phyloP scores from a whole-genome alignment of 2,329 filamentous ascomycete species.

The Exophiala oligosperma region DNA sequence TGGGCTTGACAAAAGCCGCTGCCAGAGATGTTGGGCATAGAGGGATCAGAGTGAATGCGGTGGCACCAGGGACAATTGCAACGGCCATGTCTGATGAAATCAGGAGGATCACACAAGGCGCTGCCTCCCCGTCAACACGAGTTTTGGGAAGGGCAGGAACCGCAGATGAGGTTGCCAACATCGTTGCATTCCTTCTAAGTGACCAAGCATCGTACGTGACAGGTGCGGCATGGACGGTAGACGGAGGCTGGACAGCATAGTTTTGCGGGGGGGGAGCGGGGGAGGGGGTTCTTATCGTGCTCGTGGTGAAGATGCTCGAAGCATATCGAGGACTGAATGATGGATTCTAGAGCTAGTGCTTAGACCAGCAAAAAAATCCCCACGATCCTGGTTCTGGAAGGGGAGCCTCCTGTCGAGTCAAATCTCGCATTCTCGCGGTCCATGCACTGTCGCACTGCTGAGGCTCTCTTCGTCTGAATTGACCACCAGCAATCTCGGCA shows the following conservation, averaged over 20 bases:
- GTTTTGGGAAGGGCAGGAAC: constrained; percentile 34
- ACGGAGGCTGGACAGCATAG: constrained; percentile 45
- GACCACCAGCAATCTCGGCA: no score
- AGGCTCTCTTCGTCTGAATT: no score
- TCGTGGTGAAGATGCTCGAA: no score
- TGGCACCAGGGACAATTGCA: constrained; percentile 7
- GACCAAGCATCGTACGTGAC: constrained; percentile 49
- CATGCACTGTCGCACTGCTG: no score
- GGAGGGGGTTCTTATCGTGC: no score
- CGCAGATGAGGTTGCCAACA: constrained; percentile 41
- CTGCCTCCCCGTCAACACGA: neutral
- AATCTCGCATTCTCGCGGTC: no score
- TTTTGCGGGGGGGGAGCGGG: no score
- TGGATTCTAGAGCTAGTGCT: no score
- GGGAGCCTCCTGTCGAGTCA: no score
- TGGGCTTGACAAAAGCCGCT: constrained; percentile 45
- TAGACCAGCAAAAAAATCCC: no score
- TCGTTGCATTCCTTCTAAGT: constrained; percentile 49
- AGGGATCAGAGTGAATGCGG: constrained; percentile 9
- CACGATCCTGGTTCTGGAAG: no score
- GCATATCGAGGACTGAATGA: no score
- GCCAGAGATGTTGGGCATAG: constrained; percentile 31
- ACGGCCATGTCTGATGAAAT: constrained; percentile 5
- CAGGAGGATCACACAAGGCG: neutral
- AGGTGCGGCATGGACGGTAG: constrained; percentile 45